A percentile compares a stretch with the other conserved stretches of the same genome.
phyloP scores from a whole-genome alignment of 2,329 filamentous ascomycete species.

The Diplodia intermedia region DNA sequence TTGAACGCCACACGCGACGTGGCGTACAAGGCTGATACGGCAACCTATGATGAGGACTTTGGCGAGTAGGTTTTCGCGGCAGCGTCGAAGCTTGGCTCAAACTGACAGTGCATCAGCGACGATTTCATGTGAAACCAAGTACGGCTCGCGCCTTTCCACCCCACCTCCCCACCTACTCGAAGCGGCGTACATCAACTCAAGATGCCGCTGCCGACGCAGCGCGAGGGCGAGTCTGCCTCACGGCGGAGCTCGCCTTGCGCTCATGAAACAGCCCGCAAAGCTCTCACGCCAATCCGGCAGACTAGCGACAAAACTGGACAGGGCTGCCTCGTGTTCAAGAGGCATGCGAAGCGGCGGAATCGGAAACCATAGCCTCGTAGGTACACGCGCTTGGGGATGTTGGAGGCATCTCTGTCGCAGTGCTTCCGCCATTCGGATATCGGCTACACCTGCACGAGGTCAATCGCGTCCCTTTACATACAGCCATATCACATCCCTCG shows the following conservation, averaged over 20 bases:
- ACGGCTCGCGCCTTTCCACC: conserved; percentile 22
- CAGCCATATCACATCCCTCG: conserved; percentile 6
- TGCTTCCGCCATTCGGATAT: conserved; percentile 17
- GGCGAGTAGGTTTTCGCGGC: conserved; percentile 71
- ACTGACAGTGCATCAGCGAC: conserved; percentile 43
- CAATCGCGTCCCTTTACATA: conserved; percentile 1
- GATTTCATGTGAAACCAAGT: conserved; percentile 47
- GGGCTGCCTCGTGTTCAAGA: conserved; percentile 27
- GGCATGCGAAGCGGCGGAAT: conserved; percentile 11
- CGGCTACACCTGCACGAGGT: conserved; percentile 16
- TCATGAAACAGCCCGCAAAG: conserved; percentile 27
- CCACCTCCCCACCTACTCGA: conserved; percentile 29
- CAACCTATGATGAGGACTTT: conserved; percentile 80
- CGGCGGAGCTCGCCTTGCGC: conserved; percentile 27
- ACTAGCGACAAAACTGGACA: conserved; percentile 19
- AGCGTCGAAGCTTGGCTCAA: conserved; percentile 15
- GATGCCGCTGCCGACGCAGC: conserved; percentile 23
- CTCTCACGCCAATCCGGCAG: conserved; percentile 28
- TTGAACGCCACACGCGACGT: conserved; percentile 71
- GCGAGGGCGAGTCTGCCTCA: conserved; percentile 22
- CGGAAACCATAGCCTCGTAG: conserved; percentile 24
- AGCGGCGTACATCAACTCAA: conserved; percentile 26
- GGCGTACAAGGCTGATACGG: conserved; percentile 69
- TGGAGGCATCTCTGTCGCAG: conserved; percentile 26
- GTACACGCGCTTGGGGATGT: conserved; percentile 14